Base-by-base conservation (phyloP, 225 moss, liverwort and hornwort species). In the Sphagnum tenellum region DNA sequence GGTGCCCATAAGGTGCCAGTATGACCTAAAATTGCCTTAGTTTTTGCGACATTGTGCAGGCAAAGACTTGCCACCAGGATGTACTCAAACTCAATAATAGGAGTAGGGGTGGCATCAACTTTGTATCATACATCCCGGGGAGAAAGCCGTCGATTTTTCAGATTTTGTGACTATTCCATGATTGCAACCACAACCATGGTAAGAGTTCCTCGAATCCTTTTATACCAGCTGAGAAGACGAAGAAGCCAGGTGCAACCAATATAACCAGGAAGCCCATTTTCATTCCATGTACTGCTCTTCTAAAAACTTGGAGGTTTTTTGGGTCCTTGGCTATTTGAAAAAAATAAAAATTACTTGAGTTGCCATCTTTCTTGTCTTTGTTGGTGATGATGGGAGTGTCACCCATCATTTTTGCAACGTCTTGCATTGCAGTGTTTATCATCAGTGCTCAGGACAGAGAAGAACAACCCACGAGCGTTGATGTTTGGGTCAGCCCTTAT, bases 61-160 rank as follows among this genome's bases (percentile, higher is more conserved):
- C 82, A 85, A 61, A 90, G 64, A 59, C 82, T 80, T 9, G 83
- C 89, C 8, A 70, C 67, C 44, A 75, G 77, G 66, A 63, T 93
- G 66, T 98, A 82, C 69, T 93, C 83, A 52, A 84, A 84, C 49
- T 98, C 96, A 3, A 72, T 98, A 9, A 78, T 92, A 46, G 96
- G 96, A 66, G 96, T 98, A 3, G 90, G 96, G 29, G 82, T 98
- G 61, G 93, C 90, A 2, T 98, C 96, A 46, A 85, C 79, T 74
- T 72, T 98, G 66, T 98, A 98, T 51, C 96, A 98, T 69, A 76
- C 87, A 9, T 93, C 96, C 69, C 79, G 93, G 63, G 93, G 96
- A 55, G 75, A 90, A 50, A 66, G 79, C 4, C 79, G 90, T 6
- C 93, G 83, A 65, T 5, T 78, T 64, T 84, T 98, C 52, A 87